Evolutionary conservation across 1,284 basidiomycete species (phyloP).

Genomic region (Chondrostereum purpureum): DNA sequence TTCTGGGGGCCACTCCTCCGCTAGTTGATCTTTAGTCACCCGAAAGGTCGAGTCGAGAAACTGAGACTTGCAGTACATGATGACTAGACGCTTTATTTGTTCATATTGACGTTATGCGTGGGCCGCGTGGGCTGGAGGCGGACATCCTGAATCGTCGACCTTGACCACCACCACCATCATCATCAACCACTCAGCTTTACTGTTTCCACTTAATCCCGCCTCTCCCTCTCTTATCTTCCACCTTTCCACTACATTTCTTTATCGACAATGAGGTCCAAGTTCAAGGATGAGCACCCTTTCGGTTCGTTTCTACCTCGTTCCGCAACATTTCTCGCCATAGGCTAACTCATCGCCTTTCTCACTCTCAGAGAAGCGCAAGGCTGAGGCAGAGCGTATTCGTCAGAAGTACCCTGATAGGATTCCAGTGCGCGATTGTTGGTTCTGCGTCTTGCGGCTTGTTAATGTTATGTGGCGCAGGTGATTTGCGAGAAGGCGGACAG

Average conservation of each 20-base stretch:
- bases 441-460: conserved; percentile 11
- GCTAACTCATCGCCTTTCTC: conserved; percentile 18
- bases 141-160: conserved; percentile 24
- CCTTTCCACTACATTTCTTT: not conserved
- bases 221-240: conserved; percentile 4
- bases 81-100: too few relatives aligned
- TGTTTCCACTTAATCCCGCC: conserved; percentile 12
- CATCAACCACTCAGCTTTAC: conserved; percentile 16
- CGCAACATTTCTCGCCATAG: conserved; percentile 22
- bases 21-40: not conserved
- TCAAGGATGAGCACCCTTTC: conserved; percentile 99
- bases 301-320: conserved; percentile 48
- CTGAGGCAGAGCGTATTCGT: conserved; percentile 92
- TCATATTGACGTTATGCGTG: not conserved
- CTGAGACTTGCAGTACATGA: not conserved
- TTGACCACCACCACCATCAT: conserved; percentile 24
- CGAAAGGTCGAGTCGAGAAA: not conserved
- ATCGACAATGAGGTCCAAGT: conserved; percentile 85
- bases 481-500: conserved; percentile 99
- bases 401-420: conserved; percentile 99
- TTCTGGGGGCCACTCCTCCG: too few relatives aligned
- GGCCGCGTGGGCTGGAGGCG: not conserved
- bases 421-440: conserved; percentile 59
- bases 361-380: conserved; percentile 91
- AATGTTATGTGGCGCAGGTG: conserved; percentile 51